Conservation (phyloP, 305 asterid species). For the Fraxinus platypoda region DNA sequence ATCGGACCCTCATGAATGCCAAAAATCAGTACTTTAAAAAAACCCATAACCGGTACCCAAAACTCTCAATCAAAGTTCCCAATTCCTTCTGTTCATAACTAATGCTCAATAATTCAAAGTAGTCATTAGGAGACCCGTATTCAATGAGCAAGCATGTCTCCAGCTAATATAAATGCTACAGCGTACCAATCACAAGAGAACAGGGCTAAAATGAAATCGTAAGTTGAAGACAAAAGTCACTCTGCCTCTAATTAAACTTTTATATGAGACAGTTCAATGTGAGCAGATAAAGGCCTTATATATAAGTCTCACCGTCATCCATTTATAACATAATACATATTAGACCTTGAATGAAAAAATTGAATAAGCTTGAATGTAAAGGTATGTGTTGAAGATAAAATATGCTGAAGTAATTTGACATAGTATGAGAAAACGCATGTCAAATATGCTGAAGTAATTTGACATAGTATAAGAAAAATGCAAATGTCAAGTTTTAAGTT, state of each 20-base stretch:
- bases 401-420: background rate
- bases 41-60: background rate
- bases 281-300: background rate
- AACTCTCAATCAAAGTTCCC: background rate
- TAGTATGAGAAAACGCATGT: background rate
- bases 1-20: background rate
- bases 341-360: background rate
- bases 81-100: background rate
- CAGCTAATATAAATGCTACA: background rate
- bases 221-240: background rate
- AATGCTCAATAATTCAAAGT: background rate
- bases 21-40: background rate
- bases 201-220: background rate
- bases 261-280: no score
- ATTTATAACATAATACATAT: background rate
- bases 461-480: no score
- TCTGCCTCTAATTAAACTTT: background rate
- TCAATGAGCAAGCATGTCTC: background rate
- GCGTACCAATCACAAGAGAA: background rate
- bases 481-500: background rate
- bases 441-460: no score
- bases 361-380: background rate
- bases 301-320: background rate
- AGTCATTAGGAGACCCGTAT: background rate
- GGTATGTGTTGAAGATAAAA: background rate